These are phyloP conservation scores for sunflower (Helianthus annuus) DNA, from an alignment of 129 eudicot species.

Conservation along the genomic window DNA sequence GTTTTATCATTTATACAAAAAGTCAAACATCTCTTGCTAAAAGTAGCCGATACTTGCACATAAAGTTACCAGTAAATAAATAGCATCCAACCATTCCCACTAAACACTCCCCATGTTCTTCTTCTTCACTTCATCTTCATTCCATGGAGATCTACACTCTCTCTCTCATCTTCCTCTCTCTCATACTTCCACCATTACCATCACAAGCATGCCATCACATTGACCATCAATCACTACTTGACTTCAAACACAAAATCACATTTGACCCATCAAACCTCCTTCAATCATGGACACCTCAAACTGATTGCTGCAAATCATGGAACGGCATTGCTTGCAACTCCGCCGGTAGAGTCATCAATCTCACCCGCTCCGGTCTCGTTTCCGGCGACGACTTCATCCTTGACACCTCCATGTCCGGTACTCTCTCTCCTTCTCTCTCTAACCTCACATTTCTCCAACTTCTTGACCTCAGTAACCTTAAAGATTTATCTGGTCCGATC, in stretches of 20 bases:
- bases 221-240: constrained; percentile 65
- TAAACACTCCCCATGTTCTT: constrained; percentile 13
- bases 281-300: constrained; percentile 53
- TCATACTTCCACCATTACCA: constrained; percentile 16
- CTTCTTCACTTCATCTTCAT: constrained; percentile 4
- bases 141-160: constrained; percentile 29
- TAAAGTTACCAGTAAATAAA: background rate
- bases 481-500: constrained; percentile 57
- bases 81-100: background rate
- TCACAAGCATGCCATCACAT: constrained; percentile 54
- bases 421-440: constrained; percentile 71
- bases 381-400: constrained; percentile 52
- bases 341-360: constrained; percentile 62
- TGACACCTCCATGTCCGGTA: constrained; percentile 78
- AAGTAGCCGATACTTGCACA: background rate
- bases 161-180: constrained; percentile 33
- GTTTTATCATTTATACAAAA: background rate
- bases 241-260: constrained; percentile 60
- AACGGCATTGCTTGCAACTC: constrained; percentile 67
- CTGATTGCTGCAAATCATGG: constrained; percentile 83
- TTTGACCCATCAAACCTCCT: constrained; percentile 67
- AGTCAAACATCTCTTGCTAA: background rate
- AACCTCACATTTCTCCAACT: constrained; percentile 65
- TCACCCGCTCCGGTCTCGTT: constrained; percentile 61
- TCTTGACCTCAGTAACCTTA: constrained; percentile 77